Conservation (phyloP, 805 yeast genomes). For the Pichia nakasei region DNA sequence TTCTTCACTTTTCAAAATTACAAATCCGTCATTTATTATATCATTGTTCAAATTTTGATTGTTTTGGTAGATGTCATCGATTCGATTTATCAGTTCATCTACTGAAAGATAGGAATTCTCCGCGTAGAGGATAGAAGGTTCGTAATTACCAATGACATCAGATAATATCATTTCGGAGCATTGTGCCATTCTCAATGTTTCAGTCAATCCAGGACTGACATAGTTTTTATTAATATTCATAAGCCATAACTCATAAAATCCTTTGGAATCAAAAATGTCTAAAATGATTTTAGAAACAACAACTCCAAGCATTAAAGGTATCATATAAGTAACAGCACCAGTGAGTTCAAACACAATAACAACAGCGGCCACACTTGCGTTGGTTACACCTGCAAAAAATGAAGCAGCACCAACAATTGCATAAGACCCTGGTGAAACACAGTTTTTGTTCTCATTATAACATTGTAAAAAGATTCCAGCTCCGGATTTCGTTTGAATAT, state of each 20-base stretch:
- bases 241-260: slow-evolving; percentile 60
- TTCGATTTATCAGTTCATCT: neutral
- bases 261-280: slow-evolving; percentile 43
- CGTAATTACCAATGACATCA: neutral
- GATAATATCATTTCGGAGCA: slow-evolving; percentile 24
- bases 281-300: slow-evolving; percentile 66
- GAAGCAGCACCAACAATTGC: slow-evolving; percentile 87
- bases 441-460: slow-evolving; percentile 31
- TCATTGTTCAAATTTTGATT: neutral
- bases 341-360: slow-evolving; percentile 77
- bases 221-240: slow-evolving; percentile 32
- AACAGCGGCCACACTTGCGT: slow-evolving; percentile 71
- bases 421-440: slow-evolving; percentile 80
- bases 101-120: slow-evolving; percentile 3
- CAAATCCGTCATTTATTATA: slow-evolving; percentile 7
- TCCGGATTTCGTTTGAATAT: slow-evolving; percentile 33
- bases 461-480: slow-evolving; percentile 33
- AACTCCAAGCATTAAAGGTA: slow-evolving; percentile 82
- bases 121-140: neutral
- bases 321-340: slow-evolving; percentile 75
- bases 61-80: slow-evolving; percentile 1
- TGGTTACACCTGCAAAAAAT: slow-evolving; percentile 70
- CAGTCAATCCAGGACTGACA: slow-evolving; percentile 32
- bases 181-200: slow-evolving; percentile 22
- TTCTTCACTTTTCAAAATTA: slow-evolving; percentile 1